Conservation (phyloP, 164 flowering plant genomes). For the Chimonanthus salicifolius region DNA sequence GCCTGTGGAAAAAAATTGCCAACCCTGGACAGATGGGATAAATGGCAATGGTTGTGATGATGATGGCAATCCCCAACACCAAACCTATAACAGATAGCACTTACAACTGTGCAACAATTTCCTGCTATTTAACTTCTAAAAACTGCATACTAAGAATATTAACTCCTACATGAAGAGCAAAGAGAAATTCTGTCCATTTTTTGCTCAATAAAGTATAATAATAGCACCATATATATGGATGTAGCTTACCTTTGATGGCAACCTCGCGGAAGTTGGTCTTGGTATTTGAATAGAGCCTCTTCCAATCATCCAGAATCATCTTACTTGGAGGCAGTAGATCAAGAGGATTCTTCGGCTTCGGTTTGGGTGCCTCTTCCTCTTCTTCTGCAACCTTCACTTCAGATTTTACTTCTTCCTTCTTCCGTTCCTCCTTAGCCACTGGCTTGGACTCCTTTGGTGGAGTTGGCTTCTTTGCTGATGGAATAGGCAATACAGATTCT, state of each 20-base stretch:
- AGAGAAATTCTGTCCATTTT: not conserved
- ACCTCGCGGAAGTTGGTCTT: constrained; percentile 83
- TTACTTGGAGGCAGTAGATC: constrained; percentile 66
- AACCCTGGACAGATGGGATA: no score
- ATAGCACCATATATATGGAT: no score
- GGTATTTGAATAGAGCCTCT: constrained; percentile 88
- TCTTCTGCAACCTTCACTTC: constrained; percentile 32
- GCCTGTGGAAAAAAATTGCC: no score
- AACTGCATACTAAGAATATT: not conserved
- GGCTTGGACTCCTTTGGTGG: constrained; percentile 48
- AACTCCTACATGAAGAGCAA: not conserved
- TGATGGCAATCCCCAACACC: no score
- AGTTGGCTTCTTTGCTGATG: constrained; percentile 40
- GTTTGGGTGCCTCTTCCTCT: constrained; percentile 91
- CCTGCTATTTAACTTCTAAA: no score
- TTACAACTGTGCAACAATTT: no score
- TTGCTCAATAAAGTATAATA: not conserved
- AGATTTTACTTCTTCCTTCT: constrained; percentile 33
- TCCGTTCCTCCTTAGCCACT: constrained; percentile 33
- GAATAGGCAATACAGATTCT: constrained; percentile 55
- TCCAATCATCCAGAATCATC: constrained; percentile 63
- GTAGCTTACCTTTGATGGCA: constrained; percentile 75
- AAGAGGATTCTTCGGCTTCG: constrained; percentile 89
- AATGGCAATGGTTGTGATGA: no score
- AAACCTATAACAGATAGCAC: no score